Conservation (phyloP, 345 rosid genomes). For the Turritis glabra region DNA sequence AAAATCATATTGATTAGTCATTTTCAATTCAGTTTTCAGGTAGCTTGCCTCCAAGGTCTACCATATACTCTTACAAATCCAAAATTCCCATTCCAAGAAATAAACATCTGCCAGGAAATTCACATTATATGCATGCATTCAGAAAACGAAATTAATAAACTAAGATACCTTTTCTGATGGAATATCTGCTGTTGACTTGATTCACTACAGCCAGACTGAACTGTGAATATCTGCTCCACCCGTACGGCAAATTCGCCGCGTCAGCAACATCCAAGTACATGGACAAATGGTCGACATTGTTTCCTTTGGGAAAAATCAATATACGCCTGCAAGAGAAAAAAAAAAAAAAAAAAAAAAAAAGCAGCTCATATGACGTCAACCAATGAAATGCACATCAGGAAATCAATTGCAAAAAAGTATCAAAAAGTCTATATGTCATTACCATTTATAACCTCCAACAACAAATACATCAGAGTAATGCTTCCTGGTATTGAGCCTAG, state of each 20-base stretch:
- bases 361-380: constrained; percentile 18
- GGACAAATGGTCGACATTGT: constrained; percentile 95
- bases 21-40: constrained; percentile 7
- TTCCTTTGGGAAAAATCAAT: constrained; percentile 89
- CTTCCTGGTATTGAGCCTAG: constrained; percentile 78
- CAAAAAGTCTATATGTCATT: constrained; percentile 13
- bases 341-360: not conserved
- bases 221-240: constrained; percentile 95
- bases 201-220: constrained; percentile 84
- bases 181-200: constrained; percentile 63
- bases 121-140: constrained; percentile 1
- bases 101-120: not conserved
- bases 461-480: constrained; percentile 75
- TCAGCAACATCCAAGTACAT: constrained; percentile 97
- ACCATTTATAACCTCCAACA: constrained; percentile 91
- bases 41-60: constrained; percentile 8
- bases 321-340: constrained; percentile 58
- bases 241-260: constrained; percentile 68
- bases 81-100: not conserved
- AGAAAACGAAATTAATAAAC: not conserved
- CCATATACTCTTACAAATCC: constrained; percentile 7
- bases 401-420: not conserved
- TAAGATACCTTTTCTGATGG: constrained; percentile 76
- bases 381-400: not conserved
- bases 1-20: not conserved